Percentiles rank a stretch among this genome's conserved stretches.
Evolutionary conservation across 2,329 filamentous ascomycete species (phyloP).

Genomic region (Colletotrichum kahawae): DNA sequence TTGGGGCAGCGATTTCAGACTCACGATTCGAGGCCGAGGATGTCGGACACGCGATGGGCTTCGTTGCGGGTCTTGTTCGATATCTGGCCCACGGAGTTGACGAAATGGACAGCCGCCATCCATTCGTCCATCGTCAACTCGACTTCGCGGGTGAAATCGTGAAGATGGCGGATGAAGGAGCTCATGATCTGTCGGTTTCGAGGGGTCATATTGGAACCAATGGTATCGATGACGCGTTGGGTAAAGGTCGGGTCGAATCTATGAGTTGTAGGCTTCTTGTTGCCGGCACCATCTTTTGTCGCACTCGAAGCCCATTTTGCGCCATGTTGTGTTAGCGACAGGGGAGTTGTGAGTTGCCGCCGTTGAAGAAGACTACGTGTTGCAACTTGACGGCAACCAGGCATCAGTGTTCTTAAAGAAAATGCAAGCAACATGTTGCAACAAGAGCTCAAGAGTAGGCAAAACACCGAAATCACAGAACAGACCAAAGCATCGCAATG

Average conservation of each 20-base stretch:
- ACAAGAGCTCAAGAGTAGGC: background rate
- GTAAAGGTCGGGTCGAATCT: background rate
- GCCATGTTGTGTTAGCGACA: background rate
- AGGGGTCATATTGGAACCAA: background rate
- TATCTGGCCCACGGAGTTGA: background rate
- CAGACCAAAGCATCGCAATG: background rate
- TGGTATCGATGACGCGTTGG: background rate
- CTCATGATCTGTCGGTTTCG: background rate
- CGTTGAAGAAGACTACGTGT: background rate
- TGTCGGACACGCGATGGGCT: background rate
- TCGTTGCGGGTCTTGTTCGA: background rate
- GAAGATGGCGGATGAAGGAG: background rate
- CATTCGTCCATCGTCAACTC: background rate
- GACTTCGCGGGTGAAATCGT: background rate
- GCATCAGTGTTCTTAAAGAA: background rate
- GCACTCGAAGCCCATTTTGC: background rate
- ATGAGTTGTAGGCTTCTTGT: background rate
- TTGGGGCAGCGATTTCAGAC: background rate
- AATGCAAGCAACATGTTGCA: background rate
- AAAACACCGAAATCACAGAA: fast-evolving
- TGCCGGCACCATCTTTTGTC: background rate
- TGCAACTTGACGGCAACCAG: background rate
- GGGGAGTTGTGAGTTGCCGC: background rate
- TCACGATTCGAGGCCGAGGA: background rate
- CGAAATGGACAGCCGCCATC: background rate